These are phyloP conservation scores for Phytopythium ostracodes DNA, from an alignment of 352 stramenopile species.

Conservation along the genomic window DNA sequence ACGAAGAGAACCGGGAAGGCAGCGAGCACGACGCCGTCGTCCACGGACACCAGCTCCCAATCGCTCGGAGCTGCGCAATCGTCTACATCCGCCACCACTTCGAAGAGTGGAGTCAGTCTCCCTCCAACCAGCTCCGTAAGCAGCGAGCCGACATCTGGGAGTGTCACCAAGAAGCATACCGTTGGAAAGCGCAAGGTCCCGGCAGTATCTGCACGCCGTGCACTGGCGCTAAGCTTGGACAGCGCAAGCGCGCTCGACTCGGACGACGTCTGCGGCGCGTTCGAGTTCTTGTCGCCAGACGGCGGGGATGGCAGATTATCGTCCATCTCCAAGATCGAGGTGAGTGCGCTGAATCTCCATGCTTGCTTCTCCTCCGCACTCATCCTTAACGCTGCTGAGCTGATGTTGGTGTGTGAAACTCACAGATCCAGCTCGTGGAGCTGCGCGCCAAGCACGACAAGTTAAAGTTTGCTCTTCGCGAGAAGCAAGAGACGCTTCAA, in stretches of 20 bases:
- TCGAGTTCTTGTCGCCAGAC: slow-evolving; percentile 65
- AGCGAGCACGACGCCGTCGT: not conserved
- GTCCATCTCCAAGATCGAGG: slow-evolving; percentile 58
- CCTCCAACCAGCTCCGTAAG: not conserved
- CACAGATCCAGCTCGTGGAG: slow-evolving; percentile 51
- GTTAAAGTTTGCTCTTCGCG: slow-evolving; percentile 59
- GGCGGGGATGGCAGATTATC: slow-evolving; percentile 42
- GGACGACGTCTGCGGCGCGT: slow-evolving; percentile 40
- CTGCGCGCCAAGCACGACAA: slow-evolving; percentile 74
- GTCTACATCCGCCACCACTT: not conserved
- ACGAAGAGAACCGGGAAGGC: slow-evolving; percentile 10
- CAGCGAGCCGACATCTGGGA: not conserved
- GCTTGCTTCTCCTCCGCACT: too few species aligned
- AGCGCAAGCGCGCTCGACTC: slow-evolving; percentile 3
- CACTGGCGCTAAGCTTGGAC: slow-evolving; percentile 1
- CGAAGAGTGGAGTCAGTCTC: not conserved
- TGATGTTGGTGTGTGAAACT: not conserved
- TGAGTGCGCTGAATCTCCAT: too few species aligned
- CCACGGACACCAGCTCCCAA: not conserved
- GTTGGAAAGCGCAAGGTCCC: slow-evolving; percentile 15
- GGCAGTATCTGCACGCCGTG: slow-evolving; percentile 12
- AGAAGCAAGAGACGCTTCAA: slow-evolving; percentile 42
- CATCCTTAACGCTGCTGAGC: too few species aligned
- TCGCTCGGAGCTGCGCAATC: not conserved
- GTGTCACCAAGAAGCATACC: slow-evolving; percentile 1